These are phyloP conservation scores for Candida anglica DNA, from an alignment of 805 yeast species.

Conservation along the genomic window DNA sequence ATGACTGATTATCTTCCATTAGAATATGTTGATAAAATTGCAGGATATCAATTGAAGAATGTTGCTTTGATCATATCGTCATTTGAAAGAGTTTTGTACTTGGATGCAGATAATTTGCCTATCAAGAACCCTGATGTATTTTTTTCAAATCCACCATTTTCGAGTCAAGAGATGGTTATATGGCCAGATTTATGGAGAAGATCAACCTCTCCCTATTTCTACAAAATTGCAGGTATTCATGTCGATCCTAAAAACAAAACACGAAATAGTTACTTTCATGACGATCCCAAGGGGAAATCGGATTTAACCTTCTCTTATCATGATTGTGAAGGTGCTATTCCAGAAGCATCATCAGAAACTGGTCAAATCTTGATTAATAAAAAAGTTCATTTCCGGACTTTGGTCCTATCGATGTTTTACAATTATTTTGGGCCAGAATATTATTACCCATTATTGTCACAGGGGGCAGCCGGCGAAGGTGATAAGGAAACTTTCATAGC, in stretches of 20 bases:
- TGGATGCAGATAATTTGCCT: conserved; percentile 40
- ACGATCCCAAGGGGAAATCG: conserved; percentile 20
- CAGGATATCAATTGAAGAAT: conserved; percentile 32
- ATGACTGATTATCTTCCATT: conserved; percentile 44
- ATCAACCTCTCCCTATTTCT: conserved; percentile 33
- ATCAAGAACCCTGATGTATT: conserved; percentile 31
- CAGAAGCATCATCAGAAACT: conserved; percentile 37
- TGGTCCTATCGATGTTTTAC: conserved; percentile 33
- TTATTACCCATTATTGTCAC: conserved; percentile 34
- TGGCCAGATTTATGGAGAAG: conserved; percentile 45
- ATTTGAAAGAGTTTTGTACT: conserved; percentile 30
- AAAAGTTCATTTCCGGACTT: conserved; percentile 24
- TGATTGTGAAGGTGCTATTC: conserved; percentile 27
- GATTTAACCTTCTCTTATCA: conserved; percentile 15
- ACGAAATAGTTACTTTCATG: conserved; percentile 24
- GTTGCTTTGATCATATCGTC: conserved; percentile 33
- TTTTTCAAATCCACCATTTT: conserved; percentile 31
- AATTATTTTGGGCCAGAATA: conserved; percentile 33
- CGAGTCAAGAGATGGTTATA: conserved; percentile 20
- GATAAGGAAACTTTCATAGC: conserved; percentile 41
- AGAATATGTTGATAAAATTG: conserved; percentile 13
- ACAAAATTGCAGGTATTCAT: conserved; percentile 28
- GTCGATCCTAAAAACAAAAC: conserved; percentile 14
- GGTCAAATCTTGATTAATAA: conserved; percentile 37
- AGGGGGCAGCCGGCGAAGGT: conserved; percentile 42